Base-by-base conservation (phyloP, 176 grass and related monocot species). In the Hyparrhenia diplandra region DNA sequence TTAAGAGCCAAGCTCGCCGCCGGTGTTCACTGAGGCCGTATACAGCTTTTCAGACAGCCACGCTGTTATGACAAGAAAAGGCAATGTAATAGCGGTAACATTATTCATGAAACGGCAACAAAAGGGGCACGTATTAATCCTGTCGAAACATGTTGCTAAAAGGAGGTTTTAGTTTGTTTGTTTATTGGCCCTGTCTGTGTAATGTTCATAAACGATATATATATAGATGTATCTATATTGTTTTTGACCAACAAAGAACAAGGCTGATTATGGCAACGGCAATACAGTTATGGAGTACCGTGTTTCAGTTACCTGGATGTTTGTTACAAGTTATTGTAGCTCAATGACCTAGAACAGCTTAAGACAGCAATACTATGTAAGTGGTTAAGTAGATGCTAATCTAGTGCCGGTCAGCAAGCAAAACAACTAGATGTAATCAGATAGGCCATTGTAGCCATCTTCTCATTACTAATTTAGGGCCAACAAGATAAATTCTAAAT, bases 1-100 rank as follows among this genome's bases (percentile, higher is more conserved):
- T 79, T 98, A 68, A 93, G 95, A 93, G 90, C 90, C 46, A 98
- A 84, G 79, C 79, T 98, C 31, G 90, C 83, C 2, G 88, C 88
- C 18, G 81, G 85, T 20, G 69, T 86, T 62, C 35, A 82, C 29
- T 76, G 14, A 71, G 27, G 49, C 54, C n/a, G 1, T 32, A 21
- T 28, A 64, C 40, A 46, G 40, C 64, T 36, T 67, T 72, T 85
- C 73, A 8, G 51, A 21, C 10, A 42, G 8, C 10, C 66, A 52
- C 65, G 20, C 31, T 12, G 35, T 25, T 82, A 46, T 21, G n/a
- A 75, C 67, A 95, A 41, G 66, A 10, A 10, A 71, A 57, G 13
- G 21, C 66, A 25, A 60, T 74, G 71, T 49, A 84, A 79, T 79
- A 77, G 57, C 54, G 64, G 47, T 69, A 20, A 45, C 21, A 18